These are phyloP conservation scores for Ophiostoma montium DNA, from an alignment of 2,329 filamentous ascomycete species.

Conservation along the genomic window DNA sequence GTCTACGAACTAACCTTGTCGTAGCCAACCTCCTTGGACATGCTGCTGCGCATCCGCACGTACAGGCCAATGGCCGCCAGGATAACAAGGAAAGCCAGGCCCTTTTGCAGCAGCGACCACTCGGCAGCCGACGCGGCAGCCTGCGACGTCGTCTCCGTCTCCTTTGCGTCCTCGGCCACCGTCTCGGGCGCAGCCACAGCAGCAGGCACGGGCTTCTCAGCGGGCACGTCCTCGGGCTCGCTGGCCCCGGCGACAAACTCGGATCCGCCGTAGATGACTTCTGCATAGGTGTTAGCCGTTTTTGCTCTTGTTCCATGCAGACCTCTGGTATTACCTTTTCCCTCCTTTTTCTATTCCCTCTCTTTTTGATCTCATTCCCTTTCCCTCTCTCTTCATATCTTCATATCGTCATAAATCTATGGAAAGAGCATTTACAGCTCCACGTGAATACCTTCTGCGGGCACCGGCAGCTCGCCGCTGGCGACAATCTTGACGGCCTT, in stretches of 20 bases:
- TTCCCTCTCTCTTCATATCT: no score
- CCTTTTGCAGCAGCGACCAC: conserved; percentile 34
- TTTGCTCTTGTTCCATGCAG: neutral
- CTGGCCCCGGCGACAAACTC: neutral
- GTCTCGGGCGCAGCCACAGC: no score
- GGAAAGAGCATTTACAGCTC: conserved; percentile 47
- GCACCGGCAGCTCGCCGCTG: conserved; percentile 71
- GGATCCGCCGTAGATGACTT: neutral
- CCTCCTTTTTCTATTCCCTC: neutral
- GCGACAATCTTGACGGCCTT: conserved; percentile 62
- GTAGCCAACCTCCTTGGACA: conserved; percentile 21
- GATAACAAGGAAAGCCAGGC: conserved; percentile 35
- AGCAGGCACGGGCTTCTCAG: neutral
- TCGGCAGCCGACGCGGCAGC: conserved; percentile 11
- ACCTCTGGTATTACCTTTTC: neutral
- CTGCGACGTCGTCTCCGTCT: neutral
- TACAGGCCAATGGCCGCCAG: conserved; percentile 30
- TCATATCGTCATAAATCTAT: no score
- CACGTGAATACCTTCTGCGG: conserved; percentile 83
- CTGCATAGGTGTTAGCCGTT: neutral
- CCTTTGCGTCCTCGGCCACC: neutral
- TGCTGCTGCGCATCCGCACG: conserved; percentile 22
- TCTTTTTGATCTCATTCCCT: no score
- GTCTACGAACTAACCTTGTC: conserved; percentile 30
- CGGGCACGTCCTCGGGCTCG: neutral